These are phyloP conservation scores for Clarireedia hainanense DNA, from an alignment of 2,329 filamentous ascomycete species.

Conservation along the genomic window DNA sequence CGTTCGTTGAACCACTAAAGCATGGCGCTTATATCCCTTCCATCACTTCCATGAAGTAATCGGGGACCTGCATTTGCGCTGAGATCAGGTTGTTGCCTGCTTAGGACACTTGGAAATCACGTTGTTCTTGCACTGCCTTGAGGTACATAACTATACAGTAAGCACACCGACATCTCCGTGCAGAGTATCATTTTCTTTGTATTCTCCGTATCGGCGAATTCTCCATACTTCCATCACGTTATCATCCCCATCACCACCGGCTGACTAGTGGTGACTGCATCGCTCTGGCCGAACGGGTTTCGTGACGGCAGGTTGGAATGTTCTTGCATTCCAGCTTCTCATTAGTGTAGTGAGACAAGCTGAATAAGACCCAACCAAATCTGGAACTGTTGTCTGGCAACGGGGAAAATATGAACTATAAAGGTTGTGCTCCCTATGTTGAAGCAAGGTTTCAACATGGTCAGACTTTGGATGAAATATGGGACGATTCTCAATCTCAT, in stretches of 20 bases:
- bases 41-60: neutral
- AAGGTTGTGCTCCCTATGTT: conserved; percentile 6
- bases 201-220: conserved; percentile 9
- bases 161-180: too few relatives aligned
- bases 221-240: neutral
- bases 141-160: too few relatives aligned
- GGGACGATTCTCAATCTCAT: conserved; percentile 1
- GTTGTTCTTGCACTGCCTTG: neutral
- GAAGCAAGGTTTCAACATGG: neutral
- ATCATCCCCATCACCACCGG: neutral
- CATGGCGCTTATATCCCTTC: neutral
- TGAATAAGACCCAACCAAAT: neutral
- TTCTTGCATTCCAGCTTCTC: neutral
- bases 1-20: conserved; percentile 1
- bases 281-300: neutral
- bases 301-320: neutral
- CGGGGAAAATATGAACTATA: conserved; percentile 7
- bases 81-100: neutral
- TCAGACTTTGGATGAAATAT: neutral
- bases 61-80: conserved; percentile 2
- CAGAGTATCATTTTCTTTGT: neutral
- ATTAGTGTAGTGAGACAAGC: conserved; percentile 4
- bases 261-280: too few relatives aligned
- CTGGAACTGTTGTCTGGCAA: neutral
- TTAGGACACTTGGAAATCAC: neutral